Conservation (phyloP, 805 yeast species). For the Candida dendrica region DNA sequence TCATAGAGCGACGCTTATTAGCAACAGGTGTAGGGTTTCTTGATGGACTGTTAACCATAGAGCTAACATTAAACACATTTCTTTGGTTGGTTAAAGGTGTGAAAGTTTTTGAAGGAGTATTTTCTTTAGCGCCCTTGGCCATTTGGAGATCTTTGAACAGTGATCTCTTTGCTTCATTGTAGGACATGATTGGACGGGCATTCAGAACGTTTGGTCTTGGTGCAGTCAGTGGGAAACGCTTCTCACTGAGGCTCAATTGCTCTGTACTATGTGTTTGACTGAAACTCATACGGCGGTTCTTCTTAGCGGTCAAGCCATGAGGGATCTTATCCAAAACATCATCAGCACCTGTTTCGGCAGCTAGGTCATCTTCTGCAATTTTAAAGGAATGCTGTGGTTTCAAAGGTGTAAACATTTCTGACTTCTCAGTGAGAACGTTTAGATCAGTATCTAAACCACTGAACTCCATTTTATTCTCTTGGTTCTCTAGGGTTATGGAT, state of each 20-base stretch:
- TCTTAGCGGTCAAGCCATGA: constrained; percentile 35
- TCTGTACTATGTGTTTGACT: background rate
- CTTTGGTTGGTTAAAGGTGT: background rate
- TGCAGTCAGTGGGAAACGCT: constrained; percentile 13
- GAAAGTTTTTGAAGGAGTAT: background rate
- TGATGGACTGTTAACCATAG: background rate
- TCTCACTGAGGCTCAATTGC: background rate
- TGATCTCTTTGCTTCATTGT: constrained; percentile 15
- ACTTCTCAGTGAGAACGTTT: constrained; percentile 1
- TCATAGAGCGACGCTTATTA: background rate
- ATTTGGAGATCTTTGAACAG: constrained; percentile 5
- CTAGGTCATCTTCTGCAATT: constrained; percentile 14
- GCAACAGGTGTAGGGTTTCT: background rate
- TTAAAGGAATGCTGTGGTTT: constrained; percentile 9
- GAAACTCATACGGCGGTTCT: constrained; percentile 21
- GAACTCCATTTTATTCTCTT: constrained; percentile 7
- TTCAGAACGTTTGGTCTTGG: constrained; percentile 23
- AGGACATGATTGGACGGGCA: constrained; percentile 13
- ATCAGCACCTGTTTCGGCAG: constrained; percentile 8
- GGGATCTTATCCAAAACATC: constrained; percentile 27
- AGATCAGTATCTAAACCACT: constrained; percentile 4
- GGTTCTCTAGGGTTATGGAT: too few relatives aligned
- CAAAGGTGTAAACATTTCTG: constrained; percentile 18
- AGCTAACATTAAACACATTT: background rate
- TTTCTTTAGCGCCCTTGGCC: constrained; percentile 2